These are phyloP conservation scores for Bryopsis sp. DNA, from an alignment of 139 green algal species.

Conservation along the genomic window DNA sequence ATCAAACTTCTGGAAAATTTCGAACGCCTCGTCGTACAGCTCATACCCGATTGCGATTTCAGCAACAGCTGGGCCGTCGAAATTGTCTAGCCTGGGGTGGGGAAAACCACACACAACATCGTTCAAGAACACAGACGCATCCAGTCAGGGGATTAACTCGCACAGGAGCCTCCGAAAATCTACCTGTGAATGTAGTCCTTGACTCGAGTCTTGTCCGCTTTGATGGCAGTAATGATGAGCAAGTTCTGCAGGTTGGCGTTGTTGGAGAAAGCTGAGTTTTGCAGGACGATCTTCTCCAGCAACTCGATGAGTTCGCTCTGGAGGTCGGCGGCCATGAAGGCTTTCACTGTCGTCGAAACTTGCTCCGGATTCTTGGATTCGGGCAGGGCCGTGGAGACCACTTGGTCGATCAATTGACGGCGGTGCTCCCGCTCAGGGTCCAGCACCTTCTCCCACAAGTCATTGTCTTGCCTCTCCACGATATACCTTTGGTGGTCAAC, in stretches of 20 bases:
- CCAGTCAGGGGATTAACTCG: not conserved
- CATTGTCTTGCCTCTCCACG: constrained; percentile 83
- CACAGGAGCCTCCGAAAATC: not conserved
- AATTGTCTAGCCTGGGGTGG: constrained; percentile 98
- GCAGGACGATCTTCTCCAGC: constrained; percentile 99
- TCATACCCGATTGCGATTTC: constrained; percentile 79
- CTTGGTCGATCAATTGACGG: constrained; percentile 75
- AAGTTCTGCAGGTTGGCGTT: constrained; percentile 95
- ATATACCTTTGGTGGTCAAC: no score
- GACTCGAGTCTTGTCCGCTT: constrained; percentile 64
- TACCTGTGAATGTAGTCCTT: constrained; percentile 97
- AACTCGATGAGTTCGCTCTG: constrained; percentile 97
- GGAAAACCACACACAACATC: not conserved
- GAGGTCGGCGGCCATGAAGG: constrained; percentile 95
- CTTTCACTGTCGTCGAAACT: constrained; percentile 93
- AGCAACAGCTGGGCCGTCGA: constrained; percentile 87
- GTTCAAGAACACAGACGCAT: not conserved
- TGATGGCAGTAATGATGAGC: constrained; percentile 87
- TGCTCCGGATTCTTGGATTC: constrained; percentile 97
- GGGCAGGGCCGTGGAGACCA: constrained; percentile 93
- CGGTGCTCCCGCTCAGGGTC: constrained; percentile 68
- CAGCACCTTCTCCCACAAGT: constrained; percentile 91
- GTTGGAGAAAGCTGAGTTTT: constrained; percentile 92
- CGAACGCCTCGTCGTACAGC: constrained; percentile 94
- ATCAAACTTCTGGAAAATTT: constrained; percentile 98